phyloP scores from a whole-genome alignment of 1,139 yeast genomes.

The Taiozyma sp. region DNA sequence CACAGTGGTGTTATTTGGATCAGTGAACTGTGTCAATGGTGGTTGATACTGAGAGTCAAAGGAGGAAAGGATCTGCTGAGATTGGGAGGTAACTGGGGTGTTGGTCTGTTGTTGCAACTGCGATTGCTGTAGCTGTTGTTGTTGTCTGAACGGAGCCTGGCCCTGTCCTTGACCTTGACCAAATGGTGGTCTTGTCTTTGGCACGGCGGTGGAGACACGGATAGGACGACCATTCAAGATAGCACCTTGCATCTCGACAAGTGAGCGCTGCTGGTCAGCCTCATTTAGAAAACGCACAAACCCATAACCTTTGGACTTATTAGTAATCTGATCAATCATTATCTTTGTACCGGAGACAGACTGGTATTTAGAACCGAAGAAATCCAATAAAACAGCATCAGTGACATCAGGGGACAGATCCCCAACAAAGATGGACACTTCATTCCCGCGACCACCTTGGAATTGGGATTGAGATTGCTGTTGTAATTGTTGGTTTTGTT shows the following conservation, averaged over 20 bases:
- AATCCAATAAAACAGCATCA: constrained; percentile 62
- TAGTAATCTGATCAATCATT: constrained; percentile 77
- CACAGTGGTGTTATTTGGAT: constrained; percentile 88
- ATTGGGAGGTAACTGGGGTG: constrained; percentile 9
- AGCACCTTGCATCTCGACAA: constrained; percentile 79
- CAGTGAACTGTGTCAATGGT: constrained; percentile 51
- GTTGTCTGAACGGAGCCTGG: constrained; percentile 10
- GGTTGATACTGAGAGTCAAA: constrained; percentile 32
- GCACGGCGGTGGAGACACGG: constrained; percentile 72
- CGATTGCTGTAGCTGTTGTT: constrained; percentile 8
- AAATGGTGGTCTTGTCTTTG: constrained; percentile 42
- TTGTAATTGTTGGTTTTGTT: constrained; percentile 22
- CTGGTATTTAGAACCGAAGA: constrained; percentile 67
- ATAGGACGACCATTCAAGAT: constrained; percentile 72
- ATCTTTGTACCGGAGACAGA: constrained; percentile 83
- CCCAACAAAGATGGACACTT: constrained; percentile 79
- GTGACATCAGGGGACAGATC: constrained; percentile 76
- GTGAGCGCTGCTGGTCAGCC: constrained; percentile 70
- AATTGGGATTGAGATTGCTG: not conserved
- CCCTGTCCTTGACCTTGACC: constrained; percentile 9
- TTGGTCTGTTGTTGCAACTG: constrained; percentile 8
- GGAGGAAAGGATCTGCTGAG: constrained; percentile 16
- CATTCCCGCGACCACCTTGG: constrained; percentile 24
- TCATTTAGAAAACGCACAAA: constrained; percentile 79
- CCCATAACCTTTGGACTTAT: constrained; percentile 83